phyloP scores from a whole-genome alignment of 108 stramenopile genomes.

The Stephanodiscus triporus region DNA sequence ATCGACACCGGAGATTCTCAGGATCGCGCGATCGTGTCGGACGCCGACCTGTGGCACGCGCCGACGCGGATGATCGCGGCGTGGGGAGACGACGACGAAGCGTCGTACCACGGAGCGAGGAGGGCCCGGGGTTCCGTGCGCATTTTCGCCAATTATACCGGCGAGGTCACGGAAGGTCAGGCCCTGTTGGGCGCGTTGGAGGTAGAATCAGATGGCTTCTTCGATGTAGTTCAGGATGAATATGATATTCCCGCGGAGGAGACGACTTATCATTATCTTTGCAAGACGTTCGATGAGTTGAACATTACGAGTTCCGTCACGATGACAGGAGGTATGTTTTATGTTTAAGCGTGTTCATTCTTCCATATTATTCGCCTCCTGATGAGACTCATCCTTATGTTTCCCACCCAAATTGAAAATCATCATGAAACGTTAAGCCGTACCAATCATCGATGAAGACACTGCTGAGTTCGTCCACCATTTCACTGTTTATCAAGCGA shows the following conservation, averaged over 20 bases:
- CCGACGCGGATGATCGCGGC: slow-evolving; percentile 61
- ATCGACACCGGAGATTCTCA: slow-evolving; percentile 58
- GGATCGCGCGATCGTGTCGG: slow-evolving; percentile 49
- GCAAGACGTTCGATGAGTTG: slow-evolving; percentile 47
- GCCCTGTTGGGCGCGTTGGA: slow-evolving; percentile 32
- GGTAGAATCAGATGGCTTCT: slow-evolving; percentile 33
- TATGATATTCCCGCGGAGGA: slow-evolving; percentile 41
- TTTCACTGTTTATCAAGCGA: slow-evolving; percentile 28
- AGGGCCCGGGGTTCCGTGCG: slow-evolving; percentile 48
- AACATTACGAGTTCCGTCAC: slow-evolving; percentile 15
- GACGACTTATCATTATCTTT: slow-evolving; percentile 54
- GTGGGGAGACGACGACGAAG: slow-evolving; percentile 53
- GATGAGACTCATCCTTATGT: not conserved
- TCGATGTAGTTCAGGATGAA: slow-evolving; percentile 33
- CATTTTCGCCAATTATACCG: slow-evolving; percentile 29
- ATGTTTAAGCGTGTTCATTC: not conserved
- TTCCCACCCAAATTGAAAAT: not conserved
- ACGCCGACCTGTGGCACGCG: slow-evolving; percentile 21
- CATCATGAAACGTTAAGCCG: not conserved
- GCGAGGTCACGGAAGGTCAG: not conserved
- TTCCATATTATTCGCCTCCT: not conserved
- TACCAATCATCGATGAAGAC: slow-evolving; percentile 15
- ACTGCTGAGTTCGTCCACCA: slow-evolving; percentile 48
- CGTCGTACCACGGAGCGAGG: slow-evolving; percentile 52
- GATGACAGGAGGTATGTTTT: slow-evolving; percentile 10